Base-by-base conservation (phyloP, 345 rosid species). In the Noccaea caerulescens region DNA sequence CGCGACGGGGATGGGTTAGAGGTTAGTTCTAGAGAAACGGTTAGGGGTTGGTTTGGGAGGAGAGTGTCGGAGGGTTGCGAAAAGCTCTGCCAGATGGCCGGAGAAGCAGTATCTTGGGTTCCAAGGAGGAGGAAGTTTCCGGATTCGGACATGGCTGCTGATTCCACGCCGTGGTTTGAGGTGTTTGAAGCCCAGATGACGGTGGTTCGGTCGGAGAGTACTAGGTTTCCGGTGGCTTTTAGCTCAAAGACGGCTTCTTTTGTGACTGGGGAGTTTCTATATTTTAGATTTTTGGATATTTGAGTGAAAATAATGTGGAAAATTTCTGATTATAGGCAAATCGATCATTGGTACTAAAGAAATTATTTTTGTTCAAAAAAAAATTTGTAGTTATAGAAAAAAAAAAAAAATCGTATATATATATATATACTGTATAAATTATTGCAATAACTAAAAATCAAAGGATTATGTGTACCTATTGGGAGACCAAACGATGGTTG, bases 221-320 rank as follows among this genome's bases (percentile, higher is more conserved):
- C 58, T 2, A 93, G 93, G 79, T 87, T 85, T 55, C 98, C 98
- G 12, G 86, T 80, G 51, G 76, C 42, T 76, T 84, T 87, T 64
- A 88, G 87, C 85, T 90, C 92, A 85, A 88, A 72, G 72, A 81
- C 46, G 10, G 96, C 93, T 52, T 79, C 77, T 72, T 83, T 75
- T 66, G 92, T 77, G 76, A 90, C 97, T 11, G 82, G 86, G 61
- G 93, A 79, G 85, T 85, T 88, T 84, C 98, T 93, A 86, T 79
- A 73, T 68, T 81, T 75, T 79, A 83, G 83, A 80, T 72, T 81
- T 82, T 77, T 79, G 80, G 71, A 76, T 27, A 8, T 75, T 76
- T 69, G 20, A 63, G 70, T 76, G 55, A 70, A 72, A 53, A 72
- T 37, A 65, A 13, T 51, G 50, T 55, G 57, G 33, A 41, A 54